Conservation (phyloP, 2,329 filamentous ascomycete species). For the Apiospora hydei region DNA sequence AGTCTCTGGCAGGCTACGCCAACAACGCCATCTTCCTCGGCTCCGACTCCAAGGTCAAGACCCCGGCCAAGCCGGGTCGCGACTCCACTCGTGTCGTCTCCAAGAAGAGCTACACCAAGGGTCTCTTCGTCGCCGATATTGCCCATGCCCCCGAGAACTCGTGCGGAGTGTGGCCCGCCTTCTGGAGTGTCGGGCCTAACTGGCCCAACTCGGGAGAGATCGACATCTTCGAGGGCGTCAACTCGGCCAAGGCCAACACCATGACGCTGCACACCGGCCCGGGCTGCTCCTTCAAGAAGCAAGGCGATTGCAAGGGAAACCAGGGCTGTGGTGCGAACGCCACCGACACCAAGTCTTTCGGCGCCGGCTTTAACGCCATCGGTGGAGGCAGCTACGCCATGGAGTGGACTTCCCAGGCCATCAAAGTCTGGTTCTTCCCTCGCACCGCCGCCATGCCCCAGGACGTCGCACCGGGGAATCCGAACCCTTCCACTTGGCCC, state of each 20-base stretch:
- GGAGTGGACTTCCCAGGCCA: constrained; percentile 76
- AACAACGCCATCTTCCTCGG: constrained; percentile 70
- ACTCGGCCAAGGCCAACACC: constrained; percentile 63
- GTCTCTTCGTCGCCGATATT: constrained; percentile 77
- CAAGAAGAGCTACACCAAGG: constrained; percentile 70
- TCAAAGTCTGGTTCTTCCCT: constrained; percentile 85
- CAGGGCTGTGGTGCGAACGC: constrained; percentile 67
- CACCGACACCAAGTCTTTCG: constrained; percentile 63
- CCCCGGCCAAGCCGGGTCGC: constrained; percentile 63
- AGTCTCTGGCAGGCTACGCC: constrained; percentile 64
- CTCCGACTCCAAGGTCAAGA: constrained; percentile 67
- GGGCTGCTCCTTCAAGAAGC: constrained; percentile 62
- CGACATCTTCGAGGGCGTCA: constrained; percentile 82
- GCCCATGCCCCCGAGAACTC: constrained; percentile 72
- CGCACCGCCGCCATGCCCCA: constrained; percentile 65
- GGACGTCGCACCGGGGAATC: constrained; percentile 65
- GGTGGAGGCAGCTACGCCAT: constrained; percentile 76
- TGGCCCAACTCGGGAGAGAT: constrained; percentile 80
- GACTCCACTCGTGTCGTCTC: constrained; percentile 74
- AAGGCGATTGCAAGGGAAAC: constrained; percentile 65
- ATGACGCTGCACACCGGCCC: constrained; percentile 73
- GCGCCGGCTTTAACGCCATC: constrained; percentile 73
- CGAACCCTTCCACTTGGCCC: constrained; percentile 74
- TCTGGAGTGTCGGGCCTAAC: constrained; percentile 70
- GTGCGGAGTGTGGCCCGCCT: constrained; percentile 81